Conservation (phyloP, 1,139 yeast species). For the Candida labiduridarum region DNA sequence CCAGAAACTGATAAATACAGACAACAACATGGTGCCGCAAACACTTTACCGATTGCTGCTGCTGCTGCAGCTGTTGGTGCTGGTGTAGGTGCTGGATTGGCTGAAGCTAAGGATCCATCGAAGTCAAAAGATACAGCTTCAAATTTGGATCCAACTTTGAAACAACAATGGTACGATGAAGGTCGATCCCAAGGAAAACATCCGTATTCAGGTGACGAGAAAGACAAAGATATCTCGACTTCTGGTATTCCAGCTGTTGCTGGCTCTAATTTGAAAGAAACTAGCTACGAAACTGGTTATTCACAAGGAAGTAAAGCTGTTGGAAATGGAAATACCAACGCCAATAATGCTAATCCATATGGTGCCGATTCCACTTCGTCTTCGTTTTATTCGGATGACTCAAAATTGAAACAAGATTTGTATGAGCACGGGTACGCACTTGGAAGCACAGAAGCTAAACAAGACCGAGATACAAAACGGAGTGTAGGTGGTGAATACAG, state of each 20-base stretch:
- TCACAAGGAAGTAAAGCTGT: slow-evolving; percentile 1
- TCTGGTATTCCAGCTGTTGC: slow-evolving; percentile 11
- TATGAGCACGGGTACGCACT: slow-evolving; percentile 16
- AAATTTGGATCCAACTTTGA: slow-evolving; percentile 3
- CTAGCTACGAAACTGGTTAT: not conserved
- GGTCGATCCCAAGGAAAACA: slow-evolving; percentile 8
- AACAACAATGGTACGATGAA: slow-evolving; percentile 8
- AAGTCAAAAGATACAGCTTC: slow-evolving; percentile 7
- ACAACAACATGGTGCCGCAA: not conserved
- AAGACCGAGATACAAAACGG: slow-evolving; percentile 7
- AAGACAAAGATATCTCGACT: not conserved
- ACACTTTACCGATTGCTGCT: slow-evolving; percentile 11
- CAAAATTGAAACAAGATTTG: slow-evolving; percentile 13
- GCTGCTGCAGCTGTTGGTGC: slow-evolving; percentile 15
- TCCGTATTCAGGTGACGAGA: not conserved
- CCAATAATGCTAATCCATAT: not conserved
- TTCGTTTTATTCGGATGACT: not conserved
- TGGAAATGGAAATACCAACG: not conserved
- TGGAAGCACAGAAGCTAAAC: slow-evolving; percentile 13
- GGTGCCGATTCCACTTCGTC: not conserved
- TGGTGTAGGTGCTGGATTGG: slow-evolving; percentile 13
- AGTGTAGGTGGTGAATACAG: not conserved
- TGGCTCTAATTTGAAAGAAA: slow-evolving; percentile 6
- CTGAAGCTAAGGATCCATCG: slow-evolving; percentile 2
- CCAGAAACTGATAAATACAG: not conserved